phyloP scores from a whole-genome alignment of 768 basidiomycete species.

The Cyclocybe cylindracea region DNA sequence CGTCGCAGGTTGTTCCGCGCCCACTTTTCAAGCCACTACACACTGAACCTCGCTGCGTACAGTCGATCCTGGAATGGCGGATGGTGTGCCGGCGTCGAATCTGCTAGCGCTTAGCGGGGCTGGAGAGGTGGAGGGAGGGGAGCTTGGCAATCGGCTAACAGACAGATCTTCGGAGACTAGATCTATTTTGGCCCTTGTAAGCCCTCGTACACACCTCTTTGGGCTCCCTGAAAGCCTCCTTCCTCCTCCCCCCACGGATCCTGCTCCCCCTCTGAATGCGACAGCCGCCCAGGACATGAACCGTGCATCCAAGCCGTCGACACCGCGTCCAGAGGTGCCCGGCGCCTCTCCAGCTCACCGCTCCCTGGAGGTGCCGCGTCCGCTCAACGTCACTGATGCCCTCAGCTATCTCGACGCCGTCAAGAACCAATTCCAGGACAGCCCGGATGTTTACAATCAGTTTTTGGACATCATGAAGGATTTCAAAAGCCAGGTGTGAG shows the following conservation, averaged over 20 bases:
- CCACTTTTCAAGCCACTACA: not conserved
- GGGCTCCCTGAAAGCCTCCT: slow-evolving; percentile 19
- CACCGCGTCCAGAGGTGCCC: slow-evolving; percentile 40
- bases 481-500: slow-evolving; percentile 94
- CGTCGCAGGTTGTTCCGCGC: not conserved
- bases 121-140: slow-evolving; percentile 1
- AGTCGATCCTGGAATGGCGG: slow-evolving; percentile 12
- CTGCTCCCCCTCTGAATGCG: slow-evolving; percentile 22
- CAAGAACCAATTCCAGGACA: slow-evolving; percentile 87
- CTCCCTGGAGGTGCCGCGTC: slow-evolving; percentile 49
- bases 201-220: slow-evolving; percentile 22
- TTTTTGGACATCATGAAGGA: slow-evolving; percentile 99
- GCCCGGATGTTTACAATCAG: slow-evolving; percentile 92
- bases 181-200: slow-evolving; percentile 34
- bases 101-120: not conserved
- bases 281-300: slow-evolving; percentile 22
- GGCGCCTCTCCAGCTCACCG: slow-evolving; percentile 29
- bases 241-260: slow-evolving; percentile 18
- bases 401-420: slow-evolving; percentile 93
- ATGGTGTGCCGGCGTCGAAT: slow-evolving; percentile 9
- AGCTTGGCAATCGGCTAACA: slow-evolving; percentile 20
- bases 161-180: slow-evolving; percentile 28
- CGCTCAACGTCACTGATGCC: slow-evolving; percentile 91
- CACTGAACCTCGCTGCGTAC: not conserved
- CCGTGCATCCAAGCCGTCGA: slow-evolving; percentile 32